Conservation (phyloP, 495 filamentous ascomycete genomes). For the Lophiostoma macrostomum region DNA sequence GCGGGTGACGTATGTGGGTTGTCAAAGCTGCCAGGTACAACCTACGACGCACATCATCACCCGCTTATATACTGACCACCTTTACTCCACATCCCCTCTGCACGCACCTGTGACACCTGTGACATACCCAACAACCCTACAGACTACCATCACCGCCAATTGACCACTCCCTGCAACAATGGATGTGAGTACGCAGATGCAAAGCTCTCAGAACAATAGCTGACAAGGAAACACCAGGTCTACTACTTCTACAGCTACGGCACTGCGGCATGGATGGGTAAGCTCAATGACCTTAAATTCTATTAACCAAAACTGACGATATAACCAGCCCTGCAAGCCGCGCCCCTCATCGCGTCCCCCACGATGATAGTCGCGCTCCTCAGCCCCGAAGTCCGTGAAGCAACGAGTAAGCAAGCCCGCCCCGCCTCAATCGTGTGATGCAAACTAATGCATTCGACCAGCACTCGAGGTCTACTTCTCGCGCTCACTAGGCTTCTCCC, state of each 20-base stretch:
- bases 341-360: slow-evolving; percentile 62
- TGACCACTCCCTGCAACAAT: background rate
- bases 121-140: background rate
- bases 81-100: no score
- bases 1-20: no score
- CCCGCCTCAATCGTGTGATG: background rate
- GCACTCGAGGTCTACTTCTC: slow-evolving; percentile 73
- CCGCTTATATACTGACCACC: no score
- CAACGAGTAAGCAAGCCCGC: slow-evolving; percentile 48
- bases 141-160: background rate
- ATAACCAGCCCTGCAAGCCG: slow-evolving; percentile 55
- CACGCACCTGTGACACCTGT: background rate
- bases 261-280: slow-evolving; percentile 61
- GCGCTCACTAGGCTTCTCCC: slow-evolving; percentile 62
- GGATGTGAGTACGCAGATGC: background rate
- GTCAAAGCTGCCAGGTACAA: no score
- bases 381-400: slow-evolving; percentile 54
- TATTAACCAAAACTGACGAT: background rate
- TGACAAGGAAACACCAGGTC: slow-evolving; percentile 47
- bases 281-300: background rate
- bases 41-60: no score
- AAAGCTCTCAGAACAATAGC: background rate
- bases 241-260: slow-evolving; percentile 65
- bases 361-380: slow-evolving; percentile 63
- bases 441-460: slow-evolving; percentile 22